Evolutionary conservation across 495 filamentous ascomycete species (phyloP).

Genomic region (Recurvomyces mirabilis): DNA sequence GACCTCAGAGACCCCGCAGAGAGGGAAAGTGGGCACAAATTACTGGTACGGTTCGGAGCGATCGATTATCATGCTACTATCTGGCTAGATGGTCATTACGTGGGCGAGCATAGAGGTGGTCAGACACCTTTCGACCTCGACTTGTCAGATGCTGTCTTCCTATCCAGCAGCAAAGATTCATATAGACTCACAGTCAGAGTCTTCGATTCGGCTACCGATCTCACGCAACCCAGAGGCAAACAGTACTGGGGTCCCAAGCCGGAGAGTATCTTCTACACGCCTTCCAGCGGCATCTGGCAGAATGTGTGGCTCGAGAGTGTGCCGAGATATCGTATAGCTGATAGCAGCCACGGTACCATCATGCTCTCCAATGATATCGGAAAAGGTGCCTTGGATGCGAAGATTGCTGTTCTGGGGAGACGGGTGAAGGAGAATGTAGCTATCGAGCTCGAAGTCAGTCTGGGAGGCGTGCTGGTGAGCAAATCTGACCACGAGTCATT

Average conservation of each 20-base stretch:
- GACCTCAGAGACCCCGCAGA: conserved; percentile 34
- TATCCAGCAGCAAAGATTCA: background rate
- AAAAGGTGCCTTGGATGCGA: conserved; percentile 20
- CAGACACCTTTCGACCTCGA: conserved; percentile 26
- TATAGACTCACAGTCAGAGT: conserved; percentile 23
- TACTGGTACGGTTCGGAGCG: conserved; percentile 22
- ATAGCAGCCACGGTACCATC: conserved; percentile 23
- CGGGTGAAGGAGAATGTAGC: conserved; percentile 12
- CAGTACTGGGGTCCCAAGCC: conserved; percentile 24
- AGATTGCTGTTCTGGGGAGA: conserved; percentile 17
- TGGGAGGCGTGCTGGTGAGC: conserved; percentile 8
- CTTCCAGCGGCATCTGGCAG: conserved; percentile 25
- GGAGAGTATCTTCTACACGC: conserved; percentile 23
- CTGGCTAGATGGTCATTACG: conserved; percentile 21
- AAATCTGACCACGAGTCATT: conserved; percentile 7
- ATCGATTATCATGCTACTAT: conserved; percentile 23
- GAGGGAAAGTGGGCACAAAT: conserved; percentile 9
- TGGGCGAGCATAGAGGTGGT: conserved; percentile 21
- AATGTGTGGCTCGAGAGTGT: conserved; percentile 23
- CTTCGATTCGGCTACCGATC: conserved; percentile 24
- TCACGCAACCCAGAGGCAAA: conserved; percentile 24
- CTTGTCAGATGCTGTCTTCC: conserved; percentile 14
- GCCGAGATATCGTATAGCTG: conserved; percentile 17
- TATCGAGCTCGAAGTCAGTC: conserved; percentile 20
- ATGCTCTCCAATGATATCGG: conserved; percentile 25